Evolutionary conservation across 441 rosid species (phyloP), one percentile per base, ranked within the genome.

Genomic region (Rhodomyrtus psidioides): DNA sequence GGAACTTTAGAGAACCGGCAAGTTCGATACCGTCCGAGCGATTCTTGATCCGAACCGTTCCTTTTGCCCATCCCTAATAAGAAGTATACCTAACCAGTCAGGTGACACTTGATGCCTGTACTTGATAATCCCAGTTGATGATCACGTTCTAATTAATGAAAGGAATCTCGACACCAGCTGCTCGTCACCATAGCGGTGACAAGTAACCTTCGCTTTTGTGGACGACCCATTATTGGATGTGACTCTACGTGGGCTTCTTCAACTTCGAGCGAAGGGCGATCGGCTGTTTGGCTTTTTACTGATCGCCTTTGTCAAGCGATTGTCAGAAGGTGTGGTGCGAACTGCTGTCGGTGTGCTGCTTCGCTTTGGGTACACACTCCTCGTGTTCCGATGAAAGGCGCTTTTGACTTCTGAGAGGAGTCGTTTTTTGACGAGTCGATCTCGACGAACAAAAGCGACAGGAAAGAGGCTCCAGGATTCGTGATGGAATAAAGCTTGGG

Each of bases 81-180:
- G 6, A 65, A 65, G 46, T 0, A 34, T 0, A 19, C 26, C 14
- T 17, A 34, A 34, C 0, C 2, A 0, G 4, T 34, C 9, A 2
- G 3, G 24, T 17, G 70, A 62, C 17, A 5, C 74, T 2, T 4
- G 3, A 0, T 8, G 12, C 2, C 9, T 28, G 42, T 16, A 1
- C 28, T 28, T 7, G 42, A 60, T 0, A 17, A 62, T 34, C 0
- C 0, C 46, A 34, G 19, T 3, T 19, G 7, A 34, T 1, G 15
- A 34, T 65, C 7, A 2, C 26, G 0, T 19, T 65, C 23, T 34
- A 12, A 49, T 12, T 49, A 49, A 34, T 65, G 39, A 34, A 34
- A 42, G 21, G 26, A 65, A 65, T 34, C 42, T 0, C 1, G 0
- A 4, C 65, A 6, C 34, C 0, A 14, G 0, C 5, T 59, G 10